phyloP scores from a whole-genome alignment of 2,329 filamentous ascomycete species.

The Zymoseptoria ardabiliae region DNA sequence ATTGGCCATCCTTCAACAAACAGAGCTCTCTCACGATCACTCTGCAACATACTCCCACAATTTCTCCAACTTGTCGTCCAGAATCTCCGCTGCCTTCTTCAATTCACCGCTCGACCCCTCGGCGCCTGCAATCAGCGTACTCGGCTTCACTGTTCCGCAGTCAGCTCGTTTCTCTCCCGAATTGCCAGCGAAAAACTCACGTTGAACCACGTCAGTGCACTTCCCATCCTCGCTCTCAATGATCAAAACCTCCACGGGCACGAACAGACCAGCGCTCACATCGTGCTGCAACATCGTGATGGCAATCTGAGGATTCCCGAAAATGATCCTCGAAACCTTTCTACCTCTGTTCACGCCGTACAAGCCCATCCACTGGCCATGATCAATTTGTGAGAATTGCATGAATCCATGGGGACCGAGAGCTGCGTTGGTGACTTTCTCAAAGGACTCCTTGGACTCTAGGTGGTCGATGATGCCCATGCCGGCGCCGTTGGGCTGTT shows the following conservation, averaged over 20 bases:
- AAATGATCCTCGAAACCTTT: conserved; percentile 8
- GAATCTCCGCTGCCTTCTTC: conserved; percentile 8
- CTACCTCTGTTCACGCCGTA: conserved; percentile 9
- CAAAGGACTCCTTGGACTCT: conserved; percentile 9
- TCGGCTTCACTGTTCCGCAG: conserved; percentile 5
- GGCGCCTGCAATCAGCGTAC: conserved; percentile 13
- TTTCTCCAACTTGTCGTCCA: conserved; percentile 11
- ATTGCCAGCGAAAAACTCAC: background rate
- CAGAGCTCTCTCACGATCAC: background rate
- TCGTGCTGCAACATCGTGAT: conserved; percentile 13
- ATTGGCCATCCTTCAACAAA: background rate
- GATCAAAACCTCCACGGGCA: conserved; percentile 12
- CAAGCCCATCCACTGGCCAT: conserved; percentile 10
- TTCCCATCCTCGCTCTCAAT: conserved; percentile 10
- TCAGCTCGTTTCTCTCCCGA: background rate
- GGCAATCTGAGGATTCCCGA: conserved; percentile 12
- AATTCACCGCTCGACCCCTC: conserved; percentile 5
- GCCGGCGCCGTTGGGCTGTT: conserved; percentile 4
- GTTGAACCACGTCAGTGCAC: conserved; percentile 9
- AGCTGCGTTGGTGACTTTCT: conserved; percentile 5
- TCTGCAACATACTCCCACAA: conserved; percentile 14
- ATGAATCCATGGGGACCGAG: conserved; percentile 13
- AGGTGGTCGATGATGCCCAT: conserved; percentile 12
- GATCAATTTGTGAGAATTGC: conserved; percentile 10
- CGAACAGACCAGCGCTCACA: conserved; percentile 14